Base-by-base conservation (phyloP, 257 asterid genomes). In the Primulina tabacum region DNA sequence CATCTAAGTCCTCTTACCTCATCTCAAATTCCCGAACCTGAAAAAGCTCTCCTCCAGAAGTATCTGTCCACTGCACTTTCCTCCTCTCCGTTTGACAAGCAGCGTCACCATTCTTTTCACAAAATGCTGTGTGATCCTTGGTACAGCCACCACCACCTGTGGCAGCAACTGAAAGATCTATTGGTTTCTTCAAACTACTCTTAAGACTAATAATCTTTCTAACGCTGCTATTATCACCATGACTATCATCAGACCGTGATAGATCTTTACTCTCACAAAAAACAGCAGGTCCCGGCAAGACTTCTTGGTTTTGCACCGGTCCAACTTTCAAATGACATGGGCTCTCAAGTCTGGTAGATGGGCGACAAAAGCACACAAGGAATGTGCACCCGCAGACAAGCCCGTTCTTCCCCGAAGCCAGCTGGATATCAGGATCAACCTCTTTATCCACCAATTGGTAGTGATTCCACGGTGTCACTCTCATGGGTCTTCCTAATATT, bases 391-490 rank as follows among this genome's bases (percentile, higher is more conserved):
- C 86, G 68, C 87, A 88, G 83, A 83, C 89, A 76, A 77, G 79
- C 30, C 77, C 77, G 56, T 84, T 79, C 89, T 87, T 92, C 76
- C 76, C 86, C 73, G 98, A 80, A 86, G 93, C 98, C 97, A 92
- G 96, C 86, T 88, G 97, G 85, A 84, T 81, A 78, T 85, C 86
- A 82, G 90, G 81, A 82, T 85, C 90, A 65, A 86, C 76, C 73
- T 85, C 97, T 83, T 85, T 90, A 90, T 87, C 95, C 80, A 87
- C 97, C 95, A 89, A 88, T 86, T 89, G 97, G 89, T 89, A 94
- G 76, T 91, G 96, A 87, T 83, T 89, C 96, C 97, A 91, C 87
- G 99, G 99, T 1, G 97, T 72, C 76, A 94, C 97, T 87, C 90
- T 94, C 96, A 90, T 89, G 91, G 92, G 96, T 79, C 89, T 91